phyloP scores from a whole-genome alignment of 2,329 filamentous ascomycete genomes.

The Scytalidium sp. region DNA sequence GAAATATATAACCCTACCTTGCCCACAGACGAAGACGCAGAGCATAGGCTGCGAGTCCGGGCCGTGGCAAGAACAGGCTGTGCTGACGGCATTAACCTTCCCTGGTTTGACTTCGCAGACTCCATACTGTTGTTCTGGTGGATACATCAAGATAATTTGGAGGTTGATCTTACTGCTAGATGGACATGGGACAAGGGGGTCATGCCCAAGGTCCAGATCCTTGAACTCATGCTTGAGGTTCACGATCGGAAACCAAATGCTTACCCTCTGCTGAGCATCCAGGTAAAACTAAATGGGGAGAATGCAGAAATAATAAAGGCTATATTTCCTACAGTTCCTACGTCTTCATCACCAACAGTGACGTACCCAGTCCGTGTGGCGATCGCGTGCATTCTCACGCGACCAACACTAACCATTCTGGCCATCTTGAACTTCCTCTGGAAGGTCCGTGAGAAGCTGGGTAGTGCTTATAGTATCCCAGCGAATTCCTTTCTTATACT shows the following conservation, averaged over 20 bases:
- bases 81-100: constrained; percentile 9
- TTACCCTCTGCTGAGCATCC: constrained; percentile 1
- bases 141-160: constrained; percentile 7
- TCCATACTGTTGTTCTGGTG: constrained; percentile 9
- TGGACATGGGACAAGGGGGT: not conserved
- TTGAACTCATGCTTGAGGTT: not conserved
- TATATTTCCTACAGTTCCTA: not conserved
- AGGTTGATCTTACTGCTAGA: not conserved
- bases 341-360: constrained; percentile 7
- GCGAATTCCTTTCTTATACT: not conserved
- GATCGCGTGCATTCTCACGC: constrained; percentile 9
- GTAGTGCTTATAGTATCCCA: not conserved
- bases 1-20: not conserved
- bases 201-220: not conserved
- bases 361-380: constrained; percentile 9
- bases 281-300: not conserved
- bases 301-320: not conserved
- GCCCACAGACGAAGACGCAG: not conserved
- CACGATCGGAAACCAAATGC: not conserved
- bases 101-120: constrained; percentile 13
- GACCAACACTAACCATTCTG: constrained; percentile 8
- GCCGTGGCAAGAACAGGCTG: constrained; percentile 6
- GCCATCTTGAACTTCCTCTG: constrained; percentile 2
- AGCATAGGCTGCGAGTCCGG: not conserved
- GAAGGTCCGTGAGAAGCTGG: not conserved